Evolutionary conservation across 23 red algal genomes (phyloP).

Genomic region (Pyropia yezoensis): DNA sequence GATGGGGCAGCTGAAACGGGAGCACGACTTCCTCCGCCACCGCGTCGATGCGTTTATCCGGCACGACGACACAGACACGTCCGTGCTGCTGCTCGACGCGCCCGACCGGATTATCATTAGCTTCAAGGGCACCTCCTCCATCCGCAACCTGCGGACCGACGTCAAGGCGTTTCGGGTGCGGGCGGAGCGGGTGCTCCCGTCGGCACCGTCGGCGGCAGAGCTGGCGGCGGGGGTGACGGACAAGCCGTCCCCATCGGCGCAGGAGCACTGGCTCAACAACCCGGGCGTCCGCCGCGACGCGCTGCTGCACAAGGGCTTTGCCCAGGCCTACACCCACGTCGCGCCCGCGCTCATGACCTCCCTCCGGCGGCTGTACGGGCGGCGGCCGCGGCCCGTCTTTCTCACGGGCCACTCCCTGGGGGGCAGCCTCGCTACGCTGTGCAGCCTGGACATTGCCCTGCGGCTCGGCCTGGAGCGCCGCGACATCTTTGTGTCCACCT

Average conservation of each 20-base stretch:
- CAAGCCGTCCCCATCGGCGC: neutral
- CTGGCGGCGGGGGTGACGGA: conserved; percentile 17
- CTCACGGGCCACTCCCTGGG: conserved; percentile 24
- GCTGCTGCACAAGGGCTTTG: conserved; percentile 55
- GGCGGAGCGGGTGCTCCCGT: conserved; percentile 4
- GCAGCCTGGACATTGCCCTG: neutral
- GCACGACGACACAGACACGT: conserved; percentile 45
- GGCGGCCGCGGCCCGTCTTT: conserved; percentile 43
- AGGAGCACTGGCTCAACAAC: too few species aligned
- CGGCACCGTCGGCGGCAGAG: neutral
- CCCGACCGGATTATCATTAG: conserved; percentile 56
- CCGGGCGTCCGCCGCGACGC: too few species aligned
- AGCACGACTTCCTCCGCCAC: conserved; percentile 6
- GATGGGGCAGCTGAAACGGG: conserved; percentile 3
- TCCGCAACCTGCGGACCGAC: conserved; percentile 40
- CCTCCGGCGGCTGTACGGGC: conserved; percentile 21
- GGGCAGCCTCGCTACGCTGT: neutral
- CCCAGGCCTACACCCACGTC: conserved; percentile 45
- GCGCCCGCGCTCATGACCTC: conserved; percentile 26
- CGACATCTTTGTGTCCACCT: neutral
- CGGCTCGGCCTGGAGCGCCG: neutral
- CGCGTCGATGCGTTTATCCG: conserved; percentile 21
- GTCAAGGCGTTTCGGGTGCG: conserved; percentile 37
- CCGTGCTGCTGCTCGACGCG: conserved; percentile 44
- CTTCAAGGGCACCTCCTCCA: conserved; percentile 65